Base-by-base conservation (phyloP, 768 basidiomycete species). In the Hericium alpestre region DNA sequence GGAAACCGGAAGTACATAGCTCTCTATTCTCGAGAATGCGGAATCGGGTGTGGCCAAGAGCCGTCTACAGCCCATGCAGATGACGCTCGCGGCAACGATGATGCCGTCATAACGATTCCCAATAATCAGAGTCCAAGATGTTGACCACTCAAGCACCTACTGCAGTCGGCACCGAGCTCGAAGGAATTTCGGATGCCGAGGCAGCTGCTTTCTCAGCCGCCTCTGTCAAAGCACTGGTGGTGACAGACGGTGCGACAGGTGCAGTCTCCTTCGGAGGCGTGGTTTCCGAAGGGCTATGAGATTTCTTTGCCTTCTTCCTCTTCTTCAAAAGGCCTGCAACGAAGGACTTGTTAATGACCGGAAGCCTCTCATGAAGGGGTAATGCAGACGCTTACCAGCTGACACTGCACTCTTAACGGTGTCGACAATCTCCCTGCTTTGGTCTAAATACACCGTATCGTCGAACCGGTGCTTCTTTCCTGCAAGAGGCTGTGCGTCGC, bases 401-500 rank as follows among this genome's bases (percentile, higher is more conserved):
- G 85, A 77, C 12, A 99, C 95, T 3, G 95, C 95, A 56, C 78
- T 91, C 74, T 90, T 90, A 27, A 97, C 94, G 61, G 79, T 83
- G 62, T 95, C 93, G 2, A 92, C 90, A 25, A 98, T 81, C 65
- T 96, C 93, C 68, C 81, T 76, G 64, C 86, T 93, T 72, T 95
- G 86, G 68, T 97, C 93, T 40, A 99, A 67, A 67, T 87, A 99
- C 69, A 93, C 87, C 2, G 83, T 85, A 65, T 99, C 95, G 51
- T 97, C 93, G 49, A 98, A 84, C 25, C 90, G 81, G 63, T 90
- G 88, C 66, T 95, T 96, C 76, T 80, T 85, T 10, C 89, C 88
- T 0, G 83, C 77, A 4, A 79, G 65, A 16, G 78, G 71, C 40
- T 80, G 76, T 0, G 79, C 68, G 49, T 75, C 70, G 55, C 70